Conservation (phyloP, 768 basidiomycete genomes). For the Cystobasidium onofrii region DNA sequence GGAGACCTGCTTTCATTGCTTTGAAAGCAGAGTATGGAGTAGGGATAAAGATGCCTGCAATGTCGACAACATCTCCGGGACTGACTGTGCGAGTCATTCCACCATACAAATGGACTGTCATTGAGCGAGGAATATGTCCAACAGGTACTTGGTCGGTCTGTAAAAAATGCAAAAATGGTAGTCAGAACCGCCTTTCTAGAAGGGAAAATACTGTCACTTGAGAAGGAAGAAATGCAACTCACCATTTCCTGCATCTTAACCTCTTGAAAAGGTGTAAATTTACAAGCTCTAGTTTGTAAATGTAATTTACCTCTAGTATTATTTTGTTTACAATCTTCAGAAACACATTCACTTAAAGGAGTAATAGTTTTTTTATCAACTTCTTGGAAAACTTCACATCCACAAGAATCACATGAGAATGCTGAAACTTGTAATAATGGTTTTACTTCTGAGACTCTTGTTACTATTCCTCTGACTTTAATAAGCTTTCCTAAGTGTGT, state of each 20-base stretch:
- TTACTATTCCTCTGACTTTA: conserved; percentile 94
- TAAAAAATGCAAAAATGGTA: no score
- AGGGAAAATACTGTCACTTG: background rate
- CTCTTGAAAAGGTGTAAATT: conserved; percentile 97
- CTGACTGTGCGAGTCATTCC: conserved; percentile 80
- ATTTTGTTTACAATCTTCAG: conserved; percentile 75
- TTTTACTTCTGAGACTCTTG: conserved; percentile 97
- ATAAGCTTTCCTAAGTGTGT: conserved; percentile 81
- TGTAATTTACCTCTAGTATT: conserved; percentile 79
- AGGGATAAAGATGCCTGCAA: conserved; percentile 95
- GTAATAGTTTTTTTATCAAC: conserved; percentile 84
- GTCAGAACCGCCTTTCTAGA: no score
- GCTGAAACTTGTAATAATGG: conserved; percentile 94
- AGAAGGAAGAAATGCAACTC: conserved; percentile 34
- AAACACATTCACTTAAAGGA: conserved; percentile 77
- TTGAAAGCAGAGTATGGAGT: conserved; percentile 97
- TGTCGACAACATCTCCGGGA: conserved; percentile 89
- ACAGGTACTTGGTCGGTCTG: conserved; percentile 98
- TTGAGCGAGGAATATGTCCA: conserved; percentile 95
- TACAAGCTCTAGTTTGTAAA: conserved; percentile 96
- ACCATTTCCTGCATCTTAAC: conserved; percentile 99
- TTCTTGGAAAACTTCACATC: conserved; percentile 96
- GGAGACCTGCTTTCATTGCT: conserved; percentile 86
- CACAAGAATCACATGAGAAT: conserved; percentile 91
- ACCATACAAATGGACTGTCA: conserved; percentile 92